These are phyloP conservation scores for Echeveria elegans DNA, from an alignment of 164 flowering plant genomes.

Conservation along the genomic window DNA sequence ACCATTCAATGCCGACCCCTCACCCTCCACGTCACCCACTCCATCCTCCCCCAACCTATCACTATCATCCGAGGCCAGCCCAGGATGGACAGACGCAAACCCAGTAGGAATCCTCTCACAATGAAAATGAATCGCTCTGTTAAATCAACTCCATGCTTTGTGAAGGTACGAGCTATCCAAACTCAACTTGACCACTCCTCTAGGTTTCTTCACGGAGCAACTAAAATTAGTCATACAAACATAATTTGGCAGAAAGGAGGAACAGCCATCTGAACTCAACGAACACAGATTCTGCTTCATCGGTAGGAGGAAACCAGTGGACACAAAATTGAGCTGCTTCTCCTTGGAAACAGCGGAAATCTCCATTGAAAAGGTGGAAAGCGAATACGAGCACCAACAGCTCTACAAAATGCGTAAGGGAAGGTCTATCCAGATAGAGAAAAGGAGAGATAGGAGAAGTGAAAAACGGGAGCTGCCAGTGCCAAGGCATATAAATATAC, in stretches of 20 bases:
- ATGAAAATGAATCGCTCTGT: slow-evolving; percentile 50
- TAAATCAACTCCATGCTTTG: slow-evolving; percentile 43
- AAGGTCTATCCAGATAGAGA: neutral
- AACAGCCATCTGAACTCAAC: slow-evolving; percentile 2
- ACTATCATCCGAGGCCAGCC: neutral
- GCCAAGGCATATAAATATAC: slow-evolving; percentile 3
- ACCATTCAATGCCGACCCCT: slow-evolving; percentile 36
- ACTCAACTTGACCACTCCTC: slow-evolving; percentile 20
- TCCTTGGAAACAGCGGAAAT: neutral
- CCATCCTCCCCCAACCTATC: slow-evolving; percentile 36
- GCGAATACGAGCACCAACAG: neutral
- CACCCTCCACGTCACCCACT: slow-evolving; percentile 34
- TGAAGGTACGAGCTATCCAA: slow-evolving; percentile 24
- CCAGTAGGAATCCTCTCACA: slow-evolving; percentile 68
- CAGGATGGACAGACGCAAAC: slow-evolving; percentile 46
- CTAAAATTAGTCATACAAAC: neutral
- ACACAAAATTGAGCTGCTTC: neutral
- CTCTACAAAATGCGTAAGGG: neutral
- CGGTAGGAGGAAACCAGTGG: neutral
- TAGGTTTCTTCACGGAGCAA: neutral
- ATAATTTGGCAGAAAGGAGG: neutral
- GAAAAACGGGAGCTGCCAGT: neutral
- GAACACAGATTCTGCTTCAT: too few species aligned
- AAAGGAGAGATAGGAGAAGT: neutral
- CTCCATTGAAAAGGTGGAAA: neutral